Base-by-base conservation (phyloP, 2,329 filamentous ascomycete genomes). In the Alternaria triticimaculans region DNA sequence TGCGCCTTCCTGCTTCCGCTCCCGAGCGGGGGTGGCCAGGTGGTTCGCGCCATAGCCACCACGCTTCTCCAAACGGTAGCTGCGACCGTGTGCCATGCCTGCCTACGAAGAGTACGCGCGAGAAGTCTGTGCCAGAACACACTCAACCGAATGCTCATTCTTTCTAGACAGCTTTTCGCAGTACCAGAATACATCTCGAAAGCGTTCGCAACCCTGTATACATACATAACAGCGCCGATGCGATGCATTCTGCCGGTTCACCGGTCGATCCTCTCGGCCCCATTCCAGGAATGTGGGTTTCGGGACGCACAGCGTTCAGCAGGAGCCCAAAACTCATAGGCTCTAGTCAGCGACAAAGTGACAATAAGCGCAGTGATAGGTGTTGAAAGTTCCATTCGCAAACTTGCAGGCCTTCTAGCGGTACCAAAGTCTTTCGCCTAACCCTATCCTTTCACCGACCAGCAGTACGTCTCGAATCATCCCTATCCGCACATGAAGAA, bases 391-490 rank as follows among this genome's bases (percentile, higher is more conserved):
- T 37, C 37, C 49, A 41, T 53, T 53, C 30, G 15, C 7, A 53
- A 11, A 15, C 20, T 51, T 49, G 41, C 21, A 18, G 30, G 48
- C 41, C 55, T 33, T 49, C 30, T 21, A 25, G 49, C 28, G 20
- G 49, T 12, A 53, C 37, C 6, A 25, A 23, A 20, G 23, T 37
- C n/a, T 53, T 11, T 14, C 49, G 28, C 49, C 49, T 37, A 41
- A 23, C 30, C 28, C 49, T 15, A 25, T 37, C 37, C 20, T 21
- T 53, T 53, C 48, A 53, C 61, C 58, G 58, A 44, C 58, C 61
- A 61, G 61, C 61, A 60, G 51, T 48, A 56, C 46, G 51, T 55
- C 45, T 60, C 56, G 49, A 21, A 54, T 41, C 57, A 43, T 59
- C 7, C 48, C 46, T 33, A 23, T 8, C 46, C 46, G 53, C 18